Conservation (phyloP, 208 protist species). For the Trypanosoma conorhini region DNA sequence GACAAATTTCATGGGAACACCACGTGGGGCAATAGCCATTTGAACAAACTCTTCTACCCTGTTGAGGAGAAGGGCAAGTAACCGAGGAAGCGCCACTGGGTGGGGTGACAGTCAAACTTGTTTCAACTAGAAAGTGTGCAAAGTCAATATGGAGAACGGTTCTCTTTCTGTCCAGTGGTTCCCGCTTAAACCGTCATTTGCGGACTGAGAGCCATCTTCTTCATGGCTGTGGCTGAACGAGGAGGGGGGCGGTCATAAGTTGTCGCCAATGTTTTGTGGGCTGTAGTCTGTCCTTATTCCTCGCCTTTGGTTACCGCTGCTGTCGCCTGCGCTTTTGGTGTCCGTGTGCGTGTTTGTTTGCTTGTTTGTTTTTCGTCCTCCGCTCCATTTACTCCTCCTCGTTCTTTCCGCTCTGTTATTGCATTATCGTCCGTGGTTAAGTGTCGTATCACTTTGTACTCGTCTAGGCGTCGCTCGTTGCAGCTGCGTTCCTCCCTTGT, state of each 20-base stretch:
- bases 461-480: background rate
- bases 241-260: background rate
- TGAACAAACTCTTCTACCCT: background rate
- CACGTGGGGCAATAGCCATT: background rate
- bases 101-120: background rate
- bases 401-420: background rate
- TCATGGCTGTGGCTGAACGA: background rate
- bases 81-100: background rate
- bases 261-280: background rate
- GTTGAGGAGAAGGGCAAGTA: background rate
- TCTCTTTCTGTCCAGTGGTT: constrained; percentile 9
- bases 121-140: background rate
- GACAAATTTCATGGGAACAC: too few relatives aligned
- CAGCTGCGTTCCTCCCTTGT: background rate
- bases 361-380: constrained; percentile 1
- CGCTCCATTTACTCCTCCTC: constrained; percentile 16
- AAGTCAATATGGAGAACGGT: background rate
- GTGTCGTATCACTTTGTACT: background rate
- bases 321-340: background rate
- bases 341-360: constrained; percentile 18
- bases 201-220: background rate
- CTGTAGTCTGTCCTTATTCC: background rate
- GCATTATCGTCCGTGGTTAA: background rate
- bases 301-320: background rate
- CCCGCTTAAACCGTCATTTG: constrained; percentile 2